These are phyloP conservation scores for Casaregolazyma suthepensis DNA, from an alignment of 1,139 yeast genomes.

Conservation along the genomic window DNA sequence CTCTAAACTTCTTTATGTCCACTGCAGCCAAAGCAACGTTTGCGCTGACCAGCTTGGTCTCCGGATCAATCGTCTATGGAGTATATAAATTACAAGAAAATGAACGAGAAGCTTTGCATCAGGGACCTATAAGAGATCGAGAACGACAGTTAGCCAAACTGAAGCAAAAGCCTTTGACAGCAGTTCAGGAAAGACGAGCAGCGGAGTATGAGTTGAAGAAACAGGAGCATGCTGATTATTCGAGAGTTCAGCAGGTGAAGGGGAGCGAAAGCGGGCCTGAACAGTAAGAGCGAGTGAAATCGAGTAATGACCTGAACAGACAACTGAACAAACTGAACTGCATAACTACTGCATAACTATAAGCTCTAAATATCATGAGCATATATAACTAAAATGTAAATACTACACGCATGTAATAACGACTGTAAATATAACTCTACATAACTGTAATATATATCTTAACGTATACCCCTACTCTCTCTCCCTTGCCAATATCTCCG, in stretches of 20 bases:
- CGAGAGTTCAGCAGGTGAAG: constrained; percentile 43
- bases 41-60: constrained; percentile 50
- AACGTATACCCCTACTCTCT: not conserved
- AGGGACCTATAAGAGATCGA: constrained; percentile 78
- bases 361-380: too few species aligned
- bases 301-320: too few species aligned
- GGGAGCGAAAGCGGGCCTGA: not conserved
- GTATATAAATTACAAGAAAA: constrained; percentile 62
- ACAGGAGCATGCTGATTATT: constrained; percentile 56
- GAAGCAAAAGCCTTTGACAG: constrained; percentile 26
- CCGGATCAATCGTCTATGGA: constrained; percentile 54
- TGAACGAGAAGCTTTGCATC: constrained; percentile 64
- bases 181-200: constrained; percentile 49
- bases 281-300: not conserved
- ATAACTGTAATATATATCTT: too few species aligned
- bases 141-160: constrained; percentile 47
- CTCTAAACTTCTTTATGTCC: too few species aligned
- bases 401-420: not conserved
- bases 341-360: too few species aligned
- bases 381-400: not conserved
- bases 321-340: too few species aligned
- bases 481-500: not conserved
- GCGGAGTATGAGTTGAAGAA: constrained; percentile 73
- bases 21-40: constrained; percentile 66
- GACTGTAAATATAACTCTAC: not conserved